Percentiles rank a stretch among this genome's conserved stretches.
Evolutionary conservation across 164 flowering plant genomes (phyloP).

Genomic region (Vitis riparia): DNA sequence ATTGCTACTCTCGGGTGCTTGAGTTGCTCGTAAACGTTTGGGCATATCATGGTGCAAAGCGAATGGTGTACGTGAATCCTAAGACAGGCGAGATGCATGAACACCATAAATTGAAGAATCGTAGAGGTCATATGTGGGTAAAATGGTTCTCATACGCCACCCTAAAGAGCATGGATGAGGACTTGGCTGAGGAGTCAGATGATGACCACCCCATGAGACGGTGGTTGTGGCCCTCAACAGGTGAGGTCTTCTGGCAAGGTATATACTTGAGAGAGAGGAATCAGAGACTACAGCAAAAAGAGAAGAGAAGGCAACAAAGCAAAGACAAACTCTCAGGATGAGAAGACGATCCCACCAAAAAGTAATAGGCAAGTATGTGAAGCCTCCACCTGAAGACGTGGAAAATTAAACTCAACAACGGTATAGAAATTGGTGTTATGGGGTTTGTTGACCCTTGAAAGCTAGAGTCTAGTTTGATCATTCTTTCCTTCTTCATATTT

Average conservation of each 20-base stretch:
- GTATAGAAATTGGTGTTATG: background rate
- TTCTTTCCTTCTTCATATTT: slow-evolving; percentile 27
- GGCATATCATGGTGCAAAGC: slow-evolving; percentile 95
- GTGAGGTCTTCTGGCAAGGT: slow-evolving; percentile 93
- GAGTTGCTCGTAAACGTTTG: slow-evolving; percentile 91
- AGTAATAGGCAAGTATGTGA: slow-evolving; percentile 79
- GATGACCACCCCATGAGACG: slow-evolving; percentile 46
- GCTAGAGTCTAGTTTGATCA: slow-evolving; percentile 23
- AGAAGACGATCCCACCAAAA: slow-evolving; percentile 57
- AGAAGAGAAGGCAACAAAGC: slow-evolving; percentile 61
- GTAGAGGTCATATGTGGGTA: slow-evolving; percentile 89
- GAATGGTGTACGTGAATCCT: slow-evolving; percentile 79
- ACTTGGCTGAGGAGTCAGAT: slow-evolving; percentile 87
- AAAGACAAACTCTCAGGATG: slow-evolving; percentile 69
- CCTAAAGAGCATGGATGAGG: slow-evolving; percentile 94
- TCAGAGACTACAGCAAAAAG: slow-evolving; percentile 52
- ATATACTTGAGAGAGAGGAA: slow-evolving; percentile 73
- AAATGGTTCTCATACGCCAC: slow-evolving; percentile 83
- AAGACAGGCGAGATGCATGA: slow-evolving; percentile 80
- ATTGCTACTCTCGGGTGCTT: slow-evolving; percentile 90
- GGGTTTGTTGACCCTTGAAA: slow-evolving; percentile 5
- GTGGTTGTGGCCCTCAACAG: slow-evolving; percentile 95
- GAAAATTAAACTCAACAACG: slow-evolving; percentile 34
- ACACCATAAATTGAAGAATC: slow-evolving; percentile 60
- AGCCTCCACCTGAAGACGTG: slow-evolving; percentile 64